Conservation (phyloP, 2,329 filamentous ascomycete species). For the Verticillium albo-atrum region DNA sequence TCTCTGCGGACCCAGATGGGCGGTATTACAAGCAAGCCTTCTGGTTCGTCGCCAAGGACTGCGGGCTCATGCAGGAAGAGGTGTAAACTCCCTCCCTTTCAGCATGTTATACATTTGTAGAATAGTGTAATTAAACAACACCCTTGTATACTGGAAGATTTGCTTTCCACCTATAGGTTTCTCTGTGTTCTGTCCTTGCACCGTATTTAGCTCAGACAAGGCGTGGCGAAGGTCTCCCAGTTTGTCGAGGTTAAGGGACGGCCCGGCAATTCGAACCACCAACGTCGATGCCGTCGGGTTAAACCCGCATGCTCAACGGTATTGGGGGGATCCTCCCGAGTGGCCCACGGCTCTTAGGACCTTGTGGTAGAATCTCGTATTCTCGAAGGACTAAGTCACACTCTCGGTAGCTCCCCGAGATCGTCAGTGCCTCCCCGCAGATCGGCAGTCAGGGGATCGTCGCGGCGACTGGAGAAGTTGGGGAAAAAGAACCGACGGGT, state of each 20-base stretch:
- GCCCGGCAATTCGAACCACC: too few species aligned
- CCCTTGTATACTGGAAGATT: not conserved
- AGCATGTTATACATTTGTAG: not conserved
- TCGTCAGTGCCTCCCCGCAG: not conserved
- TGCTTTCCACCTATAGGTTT: not conserved
- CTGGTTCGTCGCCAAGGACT: conserved; percentile 40
- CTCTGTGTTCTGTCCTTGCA: not conserved
- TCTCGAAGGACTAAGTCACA: not conserved
- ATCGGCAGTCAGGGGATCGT: not conserved
- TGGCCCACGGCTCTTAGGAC: not conserved
- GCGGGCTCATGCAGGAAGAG: conserved; percentile 28
- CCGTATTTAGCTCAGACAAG: too few species aligned
- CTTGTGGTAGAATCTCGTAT: not conserved
- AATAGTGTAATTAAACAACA: not conserved
- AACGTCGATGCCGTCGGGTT: too few species aligned
- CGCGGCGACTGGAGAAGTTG: not conserved
- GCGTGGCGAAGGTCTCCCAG: too few species aligned
- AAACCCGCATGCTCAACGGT: too few species aligned
- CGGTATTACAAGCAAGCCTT: conserved; percentile 45
- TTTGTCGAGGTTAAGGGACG: too few species aligned
- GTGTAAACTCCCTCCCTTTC: conserved; percentile 16
- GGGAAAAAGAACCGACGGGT: not conserved
- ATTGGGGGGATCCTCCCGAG: too few species aligned
- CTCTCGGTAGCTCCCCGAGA: not conserved
- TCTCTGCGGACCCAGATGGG: conserved; percentile 5